These are phyloP conservation scores for Morella rubra DNA, from an alignment of 306 rosid genomes.

Conservation along the genomic window DNA sequence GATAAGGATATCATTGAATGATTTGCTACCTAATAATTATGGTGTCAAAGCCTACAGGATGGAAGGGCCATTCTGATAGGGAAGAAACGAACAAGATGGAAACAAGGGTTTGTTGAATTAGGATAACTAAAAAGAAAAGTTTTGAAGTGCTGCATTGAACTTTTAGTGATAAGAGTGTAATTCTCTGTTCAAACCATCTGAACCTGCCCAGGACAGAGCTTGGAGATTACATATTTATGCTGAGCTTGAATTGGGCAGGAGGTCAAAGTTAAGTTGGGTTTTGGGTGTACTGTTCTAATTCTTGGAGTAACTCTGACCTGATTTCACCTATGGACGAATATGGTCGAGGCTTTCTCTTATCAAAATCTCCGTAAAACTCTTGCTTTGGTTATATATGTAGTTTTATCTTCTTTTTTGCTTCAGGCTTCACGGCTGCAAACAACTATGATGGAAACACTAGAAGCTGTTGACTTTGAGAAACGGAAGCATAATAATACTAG, in stretches of 20 bases:
- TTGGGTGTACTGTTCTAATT: not conserved
- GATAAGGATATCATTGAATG: not conserved
- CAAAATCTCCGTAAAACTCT: not conserved
- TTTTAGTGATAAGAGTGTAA: no score
- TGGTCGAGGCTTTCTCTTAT: not conserved
- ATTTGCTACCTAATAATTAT: not conserved
- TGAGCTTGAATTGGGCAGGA: not conserved
- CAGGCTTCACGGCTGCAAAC: conserved; percentile 93
- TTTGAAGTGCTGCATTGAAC: no score
- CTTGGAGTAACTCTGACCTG: no score
- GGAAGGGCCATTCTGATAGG: not conserved
- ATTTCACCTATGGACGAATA: no score
- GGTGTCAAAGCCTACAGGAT: not conserved
- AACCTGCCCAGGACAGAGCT: no score
- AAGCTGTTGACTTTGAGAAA: conserved; percentile 92
- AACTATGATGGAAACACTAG: conserved; percentile 92
- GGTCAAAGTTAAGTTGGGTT: not conserved
- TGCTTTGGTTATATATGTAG: conserved; percentile 16
- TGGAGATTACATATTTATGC: no score
- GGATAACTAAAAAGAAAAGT: no score
- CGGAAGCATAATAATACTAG: conserved; percentile 92
- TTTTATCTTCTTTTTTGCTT: conserved; percentile 21
- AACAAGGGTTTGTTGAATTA: not conserved
- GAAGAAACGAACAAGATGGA: not conserved
- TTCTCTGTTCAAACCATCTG: no score